Conservation (phyloP, 371 early-diverging fungal genomes). For the Batkoa obscura region DNA sequence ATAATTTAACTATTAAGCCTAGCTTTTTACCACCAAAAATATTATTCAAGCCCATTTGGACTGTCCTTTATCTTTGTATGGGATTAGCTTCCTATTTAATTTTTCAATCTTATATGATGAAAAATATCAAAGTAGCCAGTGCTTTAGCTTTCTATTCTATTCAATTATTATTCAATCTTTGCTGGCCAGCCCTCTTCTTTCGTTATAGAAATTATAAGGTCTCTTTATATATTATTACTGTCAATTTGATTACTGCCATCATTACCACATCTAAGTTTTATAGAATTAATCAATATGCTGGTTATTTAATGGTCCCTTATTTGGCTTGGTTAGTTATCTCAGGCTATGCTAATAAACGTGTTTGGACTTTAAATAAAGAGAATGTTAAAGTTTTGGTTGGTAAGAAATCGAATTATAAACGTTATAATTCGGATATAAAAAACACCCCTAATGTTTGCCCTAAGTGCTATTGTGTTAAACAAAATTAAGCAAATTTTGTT, state of each 20-base stretch:
- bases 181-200: not conserved
- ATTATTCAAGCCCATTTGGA: not conserved
- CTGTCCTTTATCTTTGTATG: not conserved
- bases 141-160: not conserved
- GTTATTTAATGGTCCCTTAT: not conserved
- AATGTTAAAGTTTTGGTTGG: not conserved
- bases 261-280: not conserved
- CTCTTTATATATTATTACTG: not conserved
- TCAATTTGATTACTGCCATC: not conserved
- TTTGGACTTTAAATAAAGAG: not conserved
- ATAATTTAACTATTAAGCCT: not conserved
- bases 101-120: not conserved
- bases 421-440: too few species aligned
- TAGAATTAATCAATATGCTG: not conserved
- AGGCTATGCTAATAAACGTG: not conserved
- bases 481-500: too few species aligned
- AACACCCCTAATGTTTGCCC: too few species aligned
- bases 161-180: not conserved
- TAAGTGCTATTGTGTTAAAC: too few species aligned
- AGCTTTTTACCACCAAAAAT: not conserved
- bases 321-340: not conserved
- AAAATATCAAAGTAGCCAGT: not conserved
- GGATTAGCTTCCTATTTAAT: constrained; percentile 1
- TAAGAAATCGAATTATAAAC: too few species aligned
- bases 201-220: not conserved